Evolutionary conservation across 192 early-diverging fungal species (phyloP), one percentile per base, ranked within the genome.

Genomic region (Backusella mclennaniae): DNA sequence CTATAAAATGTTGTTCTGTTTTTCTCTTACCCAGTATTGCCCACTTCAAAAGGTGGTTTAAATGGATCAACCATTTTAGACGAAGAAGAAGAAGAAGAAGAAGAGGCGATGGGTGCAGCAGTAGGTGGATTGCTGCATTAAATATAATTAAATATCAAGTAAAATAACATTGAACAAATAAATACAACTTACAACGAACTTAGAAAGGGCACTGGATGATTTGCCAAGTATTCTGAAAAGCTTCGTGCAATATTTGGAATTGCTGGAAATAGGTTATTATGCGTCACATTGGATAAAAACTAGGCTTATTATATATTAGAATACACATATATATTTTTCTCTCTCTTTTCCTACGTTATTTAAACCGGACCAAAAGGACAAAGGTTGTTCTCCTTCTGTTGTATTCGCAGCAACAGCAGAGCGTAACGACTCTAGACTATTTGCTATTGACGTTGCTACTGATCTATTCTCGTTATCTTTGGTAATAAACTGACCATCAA

Each of bases 161-260:
- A 5, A 4, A 44, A 1, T 5, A 46, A 42, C 17, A 17, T 9
- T 53, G 33, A 23, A 11, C 15, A 21, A 59, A 56, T 33, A 49
- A 59, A 3, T 4, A 41, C 4, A 35, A 76, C 59, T 52, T 76
- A 69, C 70, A 52, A 44, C 5, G 69, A 56, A 12, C 69, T 76
- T 46, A 67, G 19, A 68, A 73, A 73, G 23, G 66, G 70, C n/a
- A 76, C 52, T 36, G 79, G 75, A 53, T 73, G 66, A 70, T 80
- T 69, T 17, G 68, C 33, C 7, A 82, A 21, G 31, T 82, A 82
- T 35, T 82, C 81, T n/a, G 77, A 76, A 42, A 82, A 82, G 33
- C 78, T 82, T 35, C 66, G 59, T 8, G 81, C 81, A 11, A 82
- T 35, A 44, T 74, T 78, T 26, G 81, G 81, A 29, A 82, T 63